Conservation (phyloP, 176 grass and related monocot genomes). For the Bothriochloa decipiens region DNA sequence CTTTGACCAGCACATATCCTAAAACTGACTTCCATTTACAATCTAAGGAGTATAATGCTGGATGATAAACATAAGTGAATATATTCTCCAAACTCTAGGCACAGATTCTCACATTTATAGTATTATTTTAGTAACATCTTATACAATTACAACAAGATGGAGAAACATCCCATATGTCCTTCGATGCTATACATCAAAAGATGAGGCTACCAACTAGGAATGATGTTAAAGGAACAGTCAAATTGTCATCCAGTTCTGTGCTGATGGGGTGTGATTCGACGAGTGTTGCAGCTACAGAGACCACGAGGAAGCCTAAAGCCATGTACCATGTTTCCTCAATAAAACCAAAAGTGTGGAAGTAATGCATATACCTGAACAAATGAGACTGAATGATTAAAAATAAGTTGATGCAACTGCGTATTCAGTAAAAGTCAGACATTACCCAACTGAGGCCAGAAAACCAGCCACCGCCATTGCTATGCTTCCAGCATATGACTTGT, state of each 20-base stretch:
- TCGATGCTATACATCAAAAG: constrained; percentile 45
- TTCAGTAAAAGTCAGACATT: constrained; percentile 28
- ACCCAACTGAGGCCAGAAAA: constrained; percentile 88
- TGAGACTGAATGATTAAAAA: neutral
- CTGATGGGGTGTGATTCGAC: constrained; percentile 86
- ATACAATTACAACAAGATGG: neutral
- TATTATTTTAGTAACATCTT: neutral
- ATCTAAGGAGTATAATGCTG: neutral
- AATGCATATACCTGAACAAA: constrained; percentile 88
- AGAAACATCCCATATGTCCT: neutral
- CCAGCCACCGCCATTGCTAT: constrained; percentile 65
- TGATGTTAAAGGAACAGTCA: constrained; percentile 77
- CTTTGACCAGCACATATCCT: too few relatives aligned
- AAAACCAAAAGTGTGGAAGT: constrained; percentile 80
- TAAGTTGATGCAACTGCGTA: neutral
- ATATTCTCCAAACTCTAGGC: constrained; percentile 2
- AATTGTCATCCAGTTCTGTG: constrained; percentile 79
- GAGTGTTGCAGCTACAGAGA: constrained; percentile 61
- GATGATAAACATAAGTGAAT: neutral
- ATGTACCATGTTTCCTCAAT: constrained; percentile 73
- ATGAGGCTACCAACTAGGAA: constrained; percentile 66
- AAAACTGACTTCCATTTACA: neutral
- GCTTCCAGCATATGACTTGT: constrained; percentile 89
- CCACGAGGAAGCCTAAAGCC: constrained; percentile 67
- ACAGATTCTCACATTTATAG: neutral